Evolutionary conservation across 495 filamentous ascomycete genomes (phyloP).

Genomic region (Neurospora discreta): DNA sequence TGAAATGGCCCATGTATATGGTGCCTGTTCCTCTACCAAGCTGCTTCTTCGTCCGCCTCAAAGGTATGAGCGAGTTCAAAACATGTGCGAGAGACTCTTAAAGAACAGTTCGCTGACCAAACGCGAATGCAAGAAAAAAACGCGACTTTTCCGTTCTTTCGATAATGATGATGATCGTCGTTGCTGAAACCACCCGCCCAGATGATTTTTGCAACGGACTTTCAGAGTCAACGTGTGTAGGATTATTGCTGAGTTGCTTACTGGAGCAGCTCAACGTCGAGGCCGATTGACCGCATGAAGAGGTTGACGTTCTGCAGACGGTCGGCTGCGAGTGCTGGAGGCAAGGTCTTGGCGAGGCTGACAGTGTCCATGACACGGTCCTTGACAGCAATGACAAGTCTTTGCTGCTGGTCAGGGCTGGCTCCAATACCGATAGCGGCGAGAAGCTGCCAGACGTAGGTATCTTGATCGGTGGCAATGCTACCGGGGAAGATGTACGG

Average conservation of each 20-base stretch:
- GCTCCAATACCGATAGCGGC: conserved; percentile 89
- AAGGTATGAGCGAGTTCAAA: background rate
- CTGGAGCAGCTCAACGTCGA: conserved; percentile 89
- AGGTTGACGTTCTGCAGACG: conserved; percentile 87
- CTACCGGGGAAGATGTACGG: conserved; percentile 76
- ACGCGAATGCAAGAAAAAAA: background rate
- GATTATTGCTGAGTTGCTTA: conserved; percentile 24
- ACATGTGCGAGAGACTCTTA: background rate
- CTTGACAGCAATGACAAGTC: conserved; percentile 90
- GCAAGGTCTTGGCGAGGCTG: conserved; percentile 72
- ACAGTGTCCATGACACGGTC: conserved; percentile 97
- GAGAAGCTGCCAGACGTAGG: conserved; percentile 96
- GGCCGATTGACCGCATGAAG: conserved; percentile 95
- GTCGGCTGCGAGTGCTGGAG: conserved; percentile 67
- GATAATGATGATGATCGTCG: background rate
- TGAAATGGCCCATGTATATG: background rate
- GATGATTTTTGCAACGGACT: background rate
- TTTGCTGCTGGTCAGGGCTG: conserved; percentile 84
- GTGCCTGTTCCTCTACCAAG: no score
- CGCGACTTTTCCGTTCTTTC: background rate
- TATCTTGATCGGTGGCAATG: conserved; percentile 72
- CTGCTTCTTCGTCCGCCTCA: background rate
- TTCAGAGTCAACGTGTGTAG: background rate
- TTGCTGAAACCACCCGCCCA: conserved; percentile 1
- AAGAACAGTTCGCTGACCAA: background rate